A percentile compares a stretch with the other conserved stretches of the same genome.
These are phyloP conservation scores for Suhomyces sp. DNA, from an alignment of 805 yeast genomes.

Conservation along the genomic window DNA sequence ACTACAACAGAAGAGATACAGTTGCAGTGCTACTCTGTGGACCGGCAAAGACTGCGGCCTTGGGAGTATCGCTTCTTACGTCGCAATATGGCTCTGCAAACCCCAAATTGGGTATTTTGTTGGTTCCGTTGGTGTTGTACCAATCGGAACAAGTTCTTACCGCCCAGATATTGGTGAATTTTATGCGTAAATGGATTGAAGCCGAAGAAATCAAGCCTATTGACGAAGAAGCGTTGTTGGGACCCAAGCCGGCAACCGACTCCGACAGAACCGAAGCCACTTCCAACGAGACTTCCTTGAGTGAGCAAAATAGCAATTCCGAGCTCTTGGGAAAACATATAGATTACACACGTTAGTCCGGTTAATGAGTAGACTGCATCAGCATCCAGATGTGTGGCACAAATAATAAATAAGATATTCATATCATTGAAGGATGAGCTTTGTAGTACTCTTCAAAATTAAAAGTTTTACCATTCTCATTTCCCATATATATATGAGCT, in stretches of 20 bases:
- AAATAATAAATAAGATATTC: too few relatives aligned
- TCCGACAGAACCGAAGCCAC: neutral
- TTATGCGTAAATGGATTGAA: slow-evolving; percentile 69
- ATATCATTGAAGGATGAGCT: too few relatives aligned
- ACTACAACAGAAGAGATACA: slow-evolving; percentile 67
- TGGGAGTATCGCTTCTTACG: slow-evolving; percentile 81
- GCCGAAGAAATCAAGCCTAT: slow-evolving; percentile 23
- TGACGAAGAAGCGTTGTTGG: slow-evolving; percentile 13
- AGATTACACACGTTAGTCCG: neutral
- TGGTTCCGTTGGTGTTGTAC: slow-evolving; percentile 81
- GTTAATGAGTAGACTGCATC: neutral
- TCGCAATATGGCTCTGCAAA: slow-evolving; percentile 71
- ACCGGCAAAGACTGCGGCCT: slow-evolving; percentile 90
- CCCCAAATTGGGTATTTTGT: slow-evolving; percentile 61
- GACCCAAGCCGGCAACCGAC: neutral
- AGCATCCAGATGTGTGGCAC: too few relatives aligned
- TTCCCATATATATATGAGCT: too few relatives aligned
- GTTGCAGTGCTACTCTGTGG: slow-evolving; percentile 83
- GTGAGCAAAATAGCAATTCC: neutral
- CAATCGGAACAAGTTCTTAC: slow-evolving; percentile 85
- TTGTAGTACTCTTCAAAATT: neutral
- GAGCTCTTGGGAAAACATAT: neutral
- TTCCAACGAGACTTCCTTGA: neutral
- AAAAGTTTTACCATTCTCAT: neutral
- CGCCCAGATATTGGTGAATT: slow-evolving; percentile 67